These are phyloP conservation scores for Diaporthe citri DNA, from an alignment of 2,329 filamentous ascomycete genomes.

Conservation along the genomic window DNA sequence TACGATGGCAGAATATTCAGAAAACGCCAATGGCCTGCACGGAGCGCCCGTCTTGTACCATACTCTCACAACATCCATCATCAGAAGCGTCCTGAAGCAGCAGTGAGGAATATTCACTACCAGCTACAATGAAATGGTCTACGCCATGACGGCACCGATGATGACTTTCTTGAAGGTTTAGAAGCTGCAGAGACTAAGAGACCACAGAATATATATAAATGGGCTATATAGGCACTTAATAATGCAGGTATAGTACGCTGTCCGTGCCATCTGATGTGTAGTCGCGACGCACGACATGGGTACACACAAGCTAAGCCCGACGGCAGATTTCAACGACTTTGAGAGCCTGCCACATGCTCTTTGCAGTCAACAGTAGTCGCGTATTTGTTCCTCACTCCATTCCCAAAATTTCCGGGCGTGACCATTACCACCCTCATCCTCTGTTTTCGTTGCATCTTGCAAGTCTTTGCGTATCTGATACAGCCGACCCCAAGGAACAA, in stretches of 20 bases:
- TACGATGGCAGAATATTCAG: not conserved
- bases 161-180: not conserved
- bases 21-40: not conserved
- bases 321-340: not conserved
- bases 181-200: not conserved
- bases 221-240: not conserved
- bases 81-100: not conserved
- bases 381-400: constrained; percentile 55
- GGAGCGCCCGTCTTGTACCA: not conserved
- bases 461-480: constrained; percentile 49
- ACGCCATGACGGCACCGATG: not conserved
- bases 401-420: constrained; percentile 54
- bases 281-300: not conserved
- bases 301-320: not conserved
- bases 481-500: constrained; percentile 55
- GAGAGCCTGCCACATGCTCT: not conserved
- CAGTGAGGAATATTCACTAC: not conserved
- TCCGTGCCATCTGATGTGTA: not conserved
- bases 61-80: not conserved
- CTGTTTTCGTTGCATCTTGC: constrained; percentile 45
- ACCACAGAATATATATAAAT: not conserved
- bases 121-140: not conserved
- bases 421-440: constrained; percentile 54
- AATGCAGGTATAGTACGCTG: not conserved
- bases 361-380: constrained; percentile 26